Evolutionary conservation across 2,329 filamentous ascomycete species (phyloP).

Genomic region (Dactylellina drechsleri): DNA sequence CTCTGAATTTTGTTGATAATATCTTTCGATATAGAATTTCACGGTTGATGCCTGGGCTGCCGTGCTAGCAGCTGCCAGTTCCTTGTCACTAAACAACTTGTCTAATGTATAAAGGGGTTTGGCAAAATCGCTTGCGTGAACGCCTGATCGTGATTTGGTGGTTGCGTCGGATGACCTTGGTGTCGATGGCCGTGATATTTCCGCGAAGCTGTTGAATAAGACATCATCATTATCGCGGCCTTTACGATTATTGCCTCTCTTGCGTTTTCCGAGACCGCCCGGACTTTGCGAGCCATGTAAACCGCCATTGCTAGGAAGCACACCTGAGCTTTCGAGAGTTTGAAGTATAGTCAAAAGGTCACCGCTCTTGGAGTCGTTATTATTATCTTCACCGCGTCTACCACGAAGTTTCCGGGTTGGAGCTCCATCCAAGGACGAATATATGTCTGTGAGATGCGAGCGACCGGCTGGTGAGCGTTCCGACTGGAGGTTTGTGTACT

Average conservation of each 20-base stretch:
- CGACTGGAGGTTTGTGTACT: constrained; percentile 35
- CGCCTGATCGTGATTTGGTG: constrained; percentile 32
- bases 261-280: constrained; percentile 54
- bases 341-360: constrained; percentile 47
- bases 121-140: constrained; percentile 46
- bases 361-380: constrained; percentile 31
- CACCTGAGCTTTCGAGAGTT: constrained; percentile 42
- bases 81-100: constrained; percentile 53
- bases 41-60: constrained; percentile 43
- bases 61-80: constrained; percentile 36
- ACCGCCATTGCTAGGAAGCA: constrained; percentile 33
- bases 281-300: constrained; percentile 50
- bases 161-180: constrained; percentile 43
- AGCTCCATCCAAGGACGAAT: constrained; percentile 38
- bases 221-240: constrained; percentile 44
- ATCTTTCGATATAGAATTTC: constrained; percentile 36
- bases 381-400: constrained; percentile 49
- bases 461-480: constrained; percentile 45
- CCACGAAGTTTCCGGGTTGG: constrained; percentile 48
- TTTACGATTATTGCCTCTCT: constrained; percentile 55
- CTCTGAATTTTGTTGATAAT: constrained; percentile 10
- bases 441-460: constrained; percentile 45
- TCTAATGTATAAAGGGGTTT: constrained; percentile 53
- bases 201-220: constrained; percentile 36
- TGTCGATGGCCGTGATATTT: constrained; percentile 49